Percentiles rank a stretch among this genome's conserved stretches.
phyloP scores from a whole-genome alignment of 768 basidiomycete species.

The Pisolithus albus region DNA sequence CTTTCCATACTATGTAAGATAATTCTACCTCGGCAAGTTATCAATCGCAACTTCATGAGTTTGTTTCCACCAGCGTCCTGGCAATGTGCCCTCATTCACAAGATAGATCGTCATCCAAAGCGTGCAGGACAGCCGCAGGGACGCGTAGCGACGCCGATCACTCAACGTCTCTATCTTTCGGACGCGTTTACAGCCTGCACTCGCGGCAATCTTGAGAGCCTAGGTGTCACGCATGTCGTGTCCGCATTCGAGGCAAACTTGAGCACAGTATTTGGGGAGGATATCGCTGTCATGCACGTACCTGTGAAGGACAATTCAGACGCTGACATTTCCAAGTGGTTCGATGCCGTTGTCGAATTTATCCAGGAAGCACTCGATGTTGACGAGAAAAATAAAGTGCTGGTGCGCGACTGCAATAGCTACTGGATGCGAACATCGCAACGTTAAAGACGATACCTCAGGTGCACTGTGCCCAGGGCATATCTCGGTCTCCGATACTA shows the following conservation, averaged over 20 bases:
- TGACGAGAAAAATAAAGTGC: conserved; percentile 37
- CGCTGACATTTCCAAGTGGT: conserved; percentile 39
- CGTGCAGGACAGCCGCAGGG: conserved; percentile 13
- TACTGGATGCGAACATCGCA: not conserved
- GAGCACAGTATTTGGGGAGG: conserved; percentile 15
- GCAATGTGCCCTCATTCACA: conserved; percentile 22
- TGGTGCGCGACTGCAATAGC: conserved; percentile 29
- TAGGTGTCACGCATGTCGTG: conserved; percentile 71
- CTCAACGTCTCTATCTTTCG: conserved; percentile 55
- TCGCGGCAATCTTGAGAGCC: conserved; percentile 37
- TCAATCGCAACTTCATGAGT: not conserved
- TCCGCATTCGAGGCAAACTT: conserved; percentile 49
- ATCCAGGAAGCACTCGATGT: conserved; percentile 43
- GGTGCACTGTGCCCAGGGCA: conserved; percentile 75
- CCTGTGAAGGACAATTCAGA: conserved; percentile 35
- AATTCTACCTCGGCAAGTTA: no score
- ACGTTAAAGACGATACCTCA: conserved; percentile 17
- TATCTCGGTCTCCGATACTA: conserved; percentile 69
- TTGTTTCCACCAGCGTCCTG: conserved; percentile 12
- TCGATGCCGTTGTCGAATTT: conserved; percentile 46
- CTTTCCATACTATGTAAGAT: no score
- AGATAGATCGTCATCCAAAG: conserved; percentile 2
- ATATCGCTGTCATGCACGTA: conserved; percentile 47
- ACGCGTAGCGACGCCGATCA: conserved; percentile 27
- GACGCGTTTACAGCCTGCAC: conserved; percentile 52